phyloP scores from a whole-genome alignment of 2,329 filamentous ascomycete genomes.

The Fusarium graminum region DNA sequence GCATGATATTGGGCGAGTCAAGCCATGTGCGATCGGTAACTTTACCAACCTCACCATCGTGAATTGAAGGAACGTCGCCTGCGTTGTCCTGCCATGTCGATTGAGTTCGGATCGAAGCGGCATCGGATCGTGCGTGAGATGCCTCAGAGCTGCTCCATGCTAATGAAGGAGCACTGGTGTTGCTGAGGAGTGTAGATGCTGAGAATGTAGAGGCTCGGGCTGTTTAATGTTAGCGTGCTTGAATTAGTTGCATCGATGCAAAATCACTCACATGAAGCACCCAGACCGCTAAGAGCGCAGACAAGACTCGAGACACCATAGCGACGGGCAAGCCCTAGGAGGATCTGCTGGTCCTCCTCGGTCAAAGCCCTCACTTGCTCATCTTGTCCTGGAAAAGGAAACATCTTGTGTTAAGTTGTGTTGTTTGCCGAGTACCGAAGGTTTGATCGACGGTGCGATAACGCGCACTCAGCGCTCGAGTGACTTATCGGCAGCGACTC shows the following conservation, averaged over 20 bases:
- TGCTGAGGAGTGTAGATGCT: slow-evolving; percentile 58
- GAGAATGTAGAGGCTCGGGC: slow-evolving; percentile 58
- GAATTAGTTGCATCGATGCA: slow-evolving; percentile 6
- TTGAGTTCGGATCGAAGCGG: slow-evolving; percentile 57
- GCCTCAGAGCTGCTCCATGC: slow-evolving; percentile 59
- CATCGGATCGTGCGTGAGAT: slow-evolving; percentile 57
- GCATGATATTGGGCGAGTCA: slow-evolving; percentile 55
- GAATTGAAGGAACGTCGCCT: slow-evolving; percentile 53
- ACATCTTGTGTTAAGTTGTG: slow-evolving; percentile 49
- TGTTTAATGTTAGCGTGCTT: slow-evolving; percentile 41
- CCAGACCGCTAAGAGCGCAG: slow-evolving; percentile 55
- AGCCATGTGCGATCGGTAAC: slow-evolving; percentile 56
- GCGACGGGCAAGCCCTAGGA: slow-evolving; percentile 55
- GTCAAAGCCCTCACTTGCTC: slow-evolving; percentile 55
- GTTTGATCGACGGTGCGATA: slow-evolving; percentile 36
- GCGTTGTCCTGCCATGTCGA: slow-evolving; percentile 55
- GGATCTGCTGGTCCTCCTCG: slow-evolving; percentile 57
- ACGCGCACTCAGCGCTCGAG: slow-evolving; percentile 47
- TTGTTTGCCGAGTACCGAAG: slow-evolving; percentile 25
- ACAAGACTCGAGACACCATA: slow-evolving; percentile 56
- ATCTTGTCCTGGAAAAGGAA: slow-evolving; percentile 53
- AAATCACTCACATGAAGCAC: slow-evolving; percentile 54
- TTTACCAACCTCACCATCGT: slow-evolving; percentile 54
- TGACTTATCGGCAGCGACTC: slow-evolving; percentile 22
- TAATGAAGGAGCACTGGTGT: slow-evolving; percentile 57